A percentile compares a stretch with the other conserved stretches of the same genome.
phyloP scores from a whole-genome alignment of 345 rosid species.

The Populus davidiana region DNA sequence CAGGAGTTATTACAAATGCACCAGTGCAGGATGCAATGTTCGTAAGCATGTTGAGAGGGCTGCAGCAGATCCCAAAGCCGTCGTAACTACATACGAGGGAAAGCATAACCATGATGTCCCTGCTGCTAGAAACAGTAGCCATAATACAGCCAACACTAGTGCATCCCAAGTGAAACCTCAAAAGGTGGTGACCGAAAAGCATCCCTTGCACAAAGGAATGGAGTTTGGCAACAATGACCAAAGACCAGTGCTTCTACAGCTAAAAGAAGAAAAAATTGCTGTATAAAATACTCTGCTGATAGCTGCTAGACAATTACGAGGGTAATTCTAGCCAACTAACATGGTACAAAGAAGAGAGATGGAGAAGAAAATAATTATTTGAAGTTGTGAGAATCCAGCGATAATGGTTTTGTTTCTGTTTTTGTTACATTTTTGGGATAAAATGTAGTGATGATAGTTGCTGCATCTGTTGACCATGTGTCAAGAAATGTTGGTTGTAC shows the following conservation, averaged over 20 bases:
- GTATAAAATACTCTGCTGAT: conserved; percentile 29
- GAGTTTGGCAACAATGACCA: conserved; percentile 49
- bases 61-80: conserved; percentile 80
- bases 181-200: conserved; percentile 29
- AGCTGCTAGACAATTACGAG: background rate
- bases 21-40: conserved; percentile 76
- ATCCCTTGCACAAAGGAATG: conserved; percentile 33
- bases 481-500: conserved; percentile 2
- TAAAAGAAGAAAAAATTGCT: conserved; percentile 67
- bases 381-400: background rate
- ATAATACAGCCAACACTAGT: conserved; percentile 27
- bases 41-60: conserved; percentile 97
- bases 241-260: conserved; percentile 58
- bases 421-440: background rate
- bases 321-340: conserved; percentile 15
- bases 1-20: conserved; percentile 97
- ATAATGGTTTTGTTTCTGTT: conserved; percentile 1
- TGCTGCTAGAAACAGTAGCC: conserved; percentile 62
- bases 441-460: background rate
- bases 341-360: conserved; percentile 6
- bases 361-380: background rate
- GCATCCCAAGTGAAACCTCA: conserved; percentile 28
- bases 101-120: conserved; percentile 89
- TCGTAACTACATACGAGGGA: conserved; percentile 92
- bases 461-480: conserved; percentile 4